Percentiles rank a stretch among this genome's conserved stretches.
phyloP scores from a whole-genome alignment of 192 early-diverging fungal species.

The Podila horticola region DNA sequence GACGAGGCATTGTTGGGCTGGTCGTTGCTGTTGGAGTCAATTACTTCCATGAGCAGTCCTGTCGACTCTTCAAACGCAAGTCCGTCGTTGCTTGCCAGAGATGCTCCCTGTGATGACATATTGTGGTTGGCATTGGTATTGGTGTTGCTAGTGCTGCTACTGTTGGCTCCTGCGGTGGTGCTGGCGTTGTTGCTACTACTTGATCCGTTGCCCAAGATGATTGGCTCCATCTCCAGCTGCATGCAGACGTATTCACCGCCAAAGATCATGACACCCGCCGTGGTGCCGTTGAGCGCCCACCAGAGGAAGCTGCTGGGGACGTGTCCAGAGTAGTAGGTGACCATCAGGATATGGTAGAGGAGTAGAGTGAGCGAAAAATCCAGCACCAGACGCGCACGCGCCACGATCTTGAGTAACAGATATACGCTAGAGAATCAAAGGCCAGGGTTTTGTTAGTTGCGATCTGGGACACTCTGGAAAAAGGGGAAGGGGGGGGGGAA shows the following conservation, averaged over 20 bases:
- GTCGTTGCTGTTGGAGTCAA: slow-evolving; percentile 11
- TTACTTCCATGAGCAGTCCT: slow-evolving; percentile 26
- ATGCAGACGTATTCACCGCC: slow-evolving; percentile 87
- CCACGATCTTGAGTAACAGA: slow-evolving; percentile 69
- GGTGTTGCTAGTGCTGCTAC: slow-evolving; percentile 1
- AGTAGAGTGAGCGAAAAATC: slow-evolving; percentile 84
- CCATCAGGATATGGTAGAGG: slow-evolving; percentile 70
- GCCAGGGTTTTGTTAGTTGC: neutral
- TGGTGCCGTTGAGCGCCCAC: slow-evolving; percentile 70
- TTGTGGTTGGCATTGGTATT: neutral
- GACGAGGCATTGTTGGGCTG: neutral
- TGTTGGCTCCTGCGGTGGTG: slow-evolving; percentile 5
- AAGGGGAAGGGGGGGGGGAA: neutral
- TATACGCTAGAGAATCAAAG: slow-evolving; percentile 40
- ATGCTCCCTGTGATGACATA: slow-evolving; percentile 21
- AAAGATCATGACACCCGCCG: slow-evolving; percentile 69
- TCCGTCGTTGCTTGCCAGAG: slow-evolving; percentile 16
- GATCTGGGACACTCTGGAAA: neutral
- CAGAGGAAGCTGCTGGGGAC: slow-evolving; percentile 74
- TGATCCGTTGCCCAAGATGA: slow-evolving; percentile 51
- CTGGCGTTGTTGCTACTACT: slow-evolving; percentile 1
- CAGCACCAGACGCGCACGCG: slow-evolving; percentile 77
- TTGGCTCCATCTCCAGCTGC: slow-evolving; percentile 83
- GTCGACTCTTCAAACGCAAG: slow-evolving; percentile 28
- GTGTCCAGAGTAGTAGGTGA: slow-evolving; percentile 62